phyloP scores from a whole-genome alignment of 257 asterid species.

The Penstemon eatonii region DNA sequence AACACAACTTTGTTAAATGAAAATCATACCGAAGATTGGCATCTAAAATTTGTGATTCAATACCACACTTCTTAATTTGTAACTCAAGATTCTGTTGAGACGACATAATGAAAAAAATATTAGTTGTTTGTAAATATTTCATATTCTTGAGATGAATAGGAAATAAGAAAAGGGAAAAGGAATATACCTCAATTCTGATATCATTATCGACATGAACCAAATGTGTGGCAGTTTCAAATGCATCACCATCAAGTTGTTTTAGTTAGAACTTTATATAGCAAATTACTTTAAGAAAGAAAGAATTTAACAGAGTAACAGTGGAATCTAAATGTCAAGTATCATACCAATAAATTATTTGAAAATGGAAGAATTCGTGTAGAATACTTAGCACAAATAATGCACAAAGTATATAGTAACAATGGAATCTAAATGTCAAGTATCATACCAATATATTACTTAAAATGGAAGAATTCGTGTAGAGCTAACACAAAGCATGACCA shows the following conservation, averaged over 20 bases:
- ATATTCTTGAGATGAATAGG: not conserved
- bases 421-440: too few species aligned
- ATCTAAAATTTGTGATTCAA: slow-evolving; percentile 48
- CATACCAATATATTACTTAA: too few species aligned
- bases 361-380: too few species aligned
- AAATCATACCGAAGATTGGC: slow-evolving; percentile 47
- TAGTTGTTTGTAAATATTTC: too few species aligned
- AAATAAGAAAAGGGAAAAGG: slow-evolving; percentile 1
- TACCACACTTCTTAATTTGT: slow-evolving; percentile 42
- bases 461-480: too few species aligned
- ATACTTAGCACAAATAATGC: too few species aligned
- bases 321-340: slow-evolving; percentile 1
- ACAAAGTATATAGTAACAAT: too few species aligned
- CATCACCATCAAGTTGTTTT: slow-evolving; percentile 17
- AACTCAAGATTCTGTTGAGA: slow-evolving; percentile 51
- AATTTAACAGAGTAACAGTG: not conserved
- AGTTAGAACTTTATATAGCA: slow-evolving; percentile 21
- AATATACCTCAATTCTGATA: slow-evolving; percentile 46
- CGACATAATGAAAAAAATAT: not conserved
- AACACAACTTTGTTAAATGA: not conserved
- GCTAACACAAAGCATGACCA: too few species aligned
- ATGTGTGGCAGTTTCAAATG: not conserved
- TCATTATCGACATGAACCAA: not conserved
- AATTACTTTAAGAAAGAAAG: not conserved
- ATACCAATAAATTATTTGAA: too few species aligned